Conservation (phyloP, 139 green algal genomes). For the Chlamydomonas sphaeroides region DNA sequence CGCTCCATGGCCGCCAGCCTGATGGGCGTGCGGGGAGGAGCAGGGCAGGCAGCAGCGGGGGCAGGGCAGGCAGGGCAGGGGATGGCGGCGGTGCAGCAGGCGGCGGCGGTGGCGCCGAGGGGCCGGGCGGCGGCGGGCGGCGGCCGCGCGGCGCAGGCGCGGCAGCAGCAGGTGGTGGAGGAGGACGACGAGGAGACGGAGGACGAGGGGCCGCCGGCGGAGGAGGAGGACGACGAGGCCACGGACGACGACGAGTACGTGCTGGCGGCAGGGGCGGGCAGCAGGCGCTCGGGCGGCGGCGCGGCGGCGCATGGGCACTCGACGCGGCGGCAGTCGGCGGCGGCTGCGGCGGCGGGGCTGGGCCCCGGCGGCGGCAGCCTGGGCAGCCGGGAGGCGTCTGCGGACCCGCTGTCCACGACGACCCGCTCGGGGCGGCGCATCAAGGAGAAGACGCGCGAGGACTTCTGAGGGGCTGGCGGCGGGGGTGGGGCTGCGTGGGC, state of each 20-base stretch:
- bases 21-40: neutral
- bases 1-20: no score
- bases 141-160: no score
- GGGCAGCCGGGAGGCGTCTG: constrained; percentile 19
- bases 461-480: neutral
- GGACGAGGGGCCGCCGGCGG: neutral
- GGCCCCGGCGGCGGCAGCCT: neutral
- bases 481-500: no score
- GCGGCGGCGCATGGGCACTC: neutral
- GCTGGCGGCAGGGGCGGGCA: no score
- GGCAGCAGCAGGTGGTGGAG: neutral
- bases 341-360: neutral
- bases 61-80: no score
- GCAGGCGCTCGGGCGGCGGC: no score
- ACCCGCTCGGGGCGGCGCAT: constrained; percentile 25
- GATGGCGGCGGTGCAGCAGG: neutral
- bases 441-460: constrained; percentile 19
- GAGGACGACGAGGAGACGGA: neutral
- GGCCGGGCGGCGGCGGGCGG: no score
- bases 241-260: no score
- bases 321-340: neutral
- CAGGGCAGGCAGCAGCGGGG: no score
- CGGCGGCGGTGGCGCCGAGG: no score
- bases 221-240: no score
- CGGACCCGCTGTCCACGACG: constrained; percentile 1